A percentile compares a stretch with the other conserved stretches of the same genome.
Conservation (phyloP, 2,329 filamentous ascomycete species). For the Scedosporium dehoogii region DNA sequence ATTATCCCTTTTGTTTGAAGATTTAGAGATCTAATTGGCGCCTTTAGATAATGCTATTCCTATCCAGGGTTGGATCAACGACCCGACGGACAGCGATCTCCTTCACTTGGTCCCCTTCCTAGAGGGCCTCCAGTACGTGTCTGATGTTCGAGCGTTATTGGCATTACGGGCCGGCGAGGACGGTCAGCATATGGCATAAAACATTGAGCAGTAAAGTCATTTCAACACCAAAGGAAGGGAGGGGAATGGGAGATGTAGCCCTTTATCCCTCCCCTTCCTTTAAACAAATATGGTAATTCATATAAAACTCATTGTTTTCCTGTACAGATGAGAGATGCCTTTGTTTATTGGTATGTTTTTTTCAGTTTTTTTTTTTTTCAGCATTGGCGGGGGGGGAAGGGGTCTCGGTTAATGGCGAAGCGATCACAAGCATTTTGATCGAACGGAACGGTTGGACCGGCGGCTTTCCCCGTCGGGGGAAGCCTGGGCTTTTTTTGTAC, state of each 20-base stretch:
- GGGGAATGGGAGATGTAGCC: not conserved
- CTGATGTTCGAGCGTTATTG: constrained; percentile 84
- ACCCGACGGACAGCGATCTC: constrained; percentile 92
- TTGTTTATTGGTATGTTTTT: too few relatives aligned
- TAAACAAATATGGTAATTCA: not conserved
- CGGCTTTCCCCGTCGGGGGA: too few relatives aligned
- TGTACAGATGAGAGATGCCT: too few relatives aligned
- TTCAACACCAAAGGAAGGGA: not conserved
- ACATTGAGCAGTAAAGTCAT: not conserved
- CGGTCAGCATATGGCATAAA: constrained; percentile 45
- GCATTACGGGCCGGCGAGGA: constrained; percentile 81
- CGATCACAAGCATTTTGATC: too few relatives aligned
- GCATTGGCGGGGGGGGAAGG: too few relatives aligned
- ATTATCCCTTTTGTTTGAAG: not conserved
- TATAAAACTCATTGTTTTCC: too few relatives aligned
- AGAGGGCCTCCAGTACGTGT: constrained; percentile 92
- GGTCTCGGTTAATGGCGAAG: too few relatives aligned
- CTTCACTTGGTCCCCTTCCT: constrained; percentile 86
- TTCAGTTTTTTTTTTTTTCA: too few relatives aligned
- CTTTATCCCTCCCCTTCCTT: not conserved
- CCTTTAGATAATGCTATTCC: constrained; percentile 88
- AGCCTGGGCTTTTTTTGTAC: too few relatives aligned
- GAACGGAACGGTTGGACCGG: too few relatives aligned
- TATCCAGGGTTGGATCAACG: constrained; percentile 98
- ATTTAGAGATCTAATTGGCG: not conserved